Evolutionary conservation across 202 grass and related monocot genomes (phyloP).

Genomic region (Hordeum pubiflorum): DNA sequence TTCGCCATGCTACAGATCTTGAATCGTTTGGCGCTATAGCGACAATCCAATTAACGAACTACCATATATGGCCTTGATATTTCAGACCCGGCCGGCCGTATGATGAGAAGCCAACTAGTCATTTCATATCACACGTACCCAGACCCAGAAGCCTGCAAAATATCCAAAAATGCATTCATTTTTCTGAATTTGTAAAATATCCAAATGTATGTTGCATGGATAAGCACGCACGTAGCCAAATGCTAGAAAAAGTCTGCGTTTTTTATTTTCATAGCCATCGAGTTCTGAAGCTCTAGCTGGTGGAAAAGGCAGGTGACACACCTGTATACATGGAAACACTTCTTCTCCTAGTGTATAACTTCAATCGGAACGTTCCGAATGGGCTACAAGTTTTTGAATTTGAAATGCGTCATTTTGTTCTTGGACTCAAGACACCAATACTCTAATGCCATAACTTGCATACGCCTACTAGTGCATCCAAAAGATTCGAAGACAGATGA

Average conservation of each 20-base stretch:
- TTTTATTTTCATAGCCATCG: neutral
- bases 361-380: neutral
- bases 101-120: neutral
- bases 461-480: too few species aligned
- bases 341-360: too few species aligned
- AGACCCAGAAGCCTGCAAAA: neutral
- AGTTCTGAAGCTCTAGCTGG: neutral
- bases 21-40: conserved; percentile 32
- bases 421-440: too few species aligned
- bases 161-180: neutral
- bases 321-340: neutral
- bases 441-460: too few species aligned
- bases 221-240: neutral
- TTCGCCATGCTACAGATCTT: conserved; percentile 25
- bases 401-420: neutral
- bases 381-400: neutral
- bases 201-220: too few species aligned
- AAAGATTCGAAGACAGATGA: too few species aligned
- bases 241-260: neutral
- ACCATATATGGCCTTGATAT: conserved; percentile 26
- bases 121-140: neutral
- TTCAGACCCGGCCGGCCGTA: neutral
- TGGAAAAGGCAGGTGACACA: neutral
- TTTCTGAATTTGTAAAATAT: too few species aligned
- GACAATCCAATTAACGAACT: neutral